Percentiles rank a stretch among this genome's conserved stretches.
These are phyloP conservation scores for Lentinula sp. DNA, from an alignment of 768 basidiomycete genomes.

Conservation along the genomic window DNA sequence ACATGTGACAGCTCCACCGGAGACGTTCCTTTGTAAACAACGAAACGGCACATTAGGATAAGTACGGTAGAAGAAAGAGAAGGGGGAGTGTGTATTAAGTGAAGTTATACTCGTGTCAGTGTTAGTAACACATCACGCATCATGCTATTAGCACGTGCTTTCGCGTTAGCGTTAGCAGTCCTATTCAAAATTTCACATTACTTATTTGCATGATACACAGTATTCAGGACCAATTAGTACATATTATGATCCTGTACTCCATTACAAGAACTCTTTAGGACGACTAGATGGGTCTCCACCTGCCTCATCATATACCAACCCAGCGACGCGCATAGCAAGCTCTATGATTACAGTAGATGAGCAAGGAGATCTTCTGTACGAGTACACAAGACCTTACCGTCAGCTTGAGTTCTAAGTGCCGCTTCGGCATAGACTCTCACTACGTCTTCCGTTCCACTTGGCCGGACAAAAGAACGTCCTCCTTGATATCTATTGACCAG, in stretches of 20 bases:
- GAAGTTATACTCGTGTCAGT: not conserved
- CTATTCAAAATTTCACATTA: too few relatives aligned
- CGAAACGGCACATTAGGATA: constrained; percentile 71
- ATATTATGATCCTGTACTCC: too few relatives aligned
- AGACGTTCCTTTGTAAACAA: constrained; percentile 93
- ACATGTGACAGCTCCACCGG: constrained; percentile 91
- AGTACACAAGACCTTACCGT: constrained; percentile 51
- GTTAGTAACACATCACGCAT: not conserved
- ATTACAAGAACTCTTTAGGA: constrained; percentile 72
- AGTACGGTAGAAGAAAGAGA: not conserved
- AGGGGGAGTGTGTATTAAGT: not conserved
- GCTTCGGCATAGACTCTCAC: constrained; percentile 98
- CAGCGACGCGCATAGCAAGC: constrained; percentile 80
- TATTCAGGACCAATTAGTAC: too few relatives aligned
- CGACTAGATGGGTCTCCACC: constrained; percentile 72
- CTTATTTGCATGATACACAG: too few relatives aligned
- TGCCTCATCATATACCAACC: constrained; percentile 76
- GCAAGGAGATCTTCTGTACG: constrained; percentile 1
- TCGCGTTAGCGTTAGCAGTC: not conserved
- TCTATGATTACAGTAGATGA: constrained; percentile 33
- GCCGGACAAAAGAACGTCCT: constrained; percentile 90
- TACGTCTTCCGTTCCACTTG: constrained; percentile 97
- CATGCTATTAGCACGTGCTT: not conserved
- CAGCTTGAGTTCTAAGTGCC: constrained; percentile 60
- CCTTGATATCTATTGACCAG: constrained; percentile 71